These are phyloP conservation scores for Aspergillus nanangensis DNA, from an alignment of 495 filamentous ascomycete genomes.

Conservation along the genomic window DNA sequence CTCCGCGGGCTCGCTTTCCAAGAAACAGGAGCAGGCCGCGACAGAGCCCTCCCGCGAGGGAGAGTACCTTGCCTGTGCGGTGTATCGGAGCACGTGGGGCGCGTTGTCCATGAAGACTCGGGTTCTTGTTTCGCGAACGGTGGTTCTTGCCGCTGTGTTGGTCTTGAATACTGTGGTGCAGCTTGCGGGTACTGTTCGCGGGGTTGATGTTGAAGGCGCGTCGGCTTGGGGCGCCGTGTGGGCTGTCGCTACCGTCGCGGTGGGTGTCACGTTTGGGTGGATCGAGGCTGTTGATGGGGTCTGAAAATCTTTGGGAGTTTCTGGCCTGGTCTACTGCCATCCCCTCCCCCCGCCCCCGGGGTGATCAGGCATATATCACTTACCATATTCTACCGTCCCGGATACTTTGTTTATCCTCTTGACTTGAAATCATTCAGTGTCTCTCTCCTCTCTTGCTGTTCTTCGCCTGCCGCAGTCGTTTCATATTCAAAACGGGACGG, in stretches of 20 bases:
- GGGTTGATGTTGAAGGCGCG: slow-evolving; percentile 63
- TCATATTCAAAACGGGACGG: too few relatives aligned
- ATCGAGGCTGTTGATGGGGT: slow-evolving; percentile 48
- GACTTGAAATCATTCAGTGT: too few relatives aligned
- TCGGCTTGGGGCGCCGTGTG: slow-evolving; percentile 66
- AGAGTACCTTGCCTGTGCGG: slow-evolving; percentile 58
- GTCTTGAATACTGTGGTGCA: slow-evolving; percentile 62
- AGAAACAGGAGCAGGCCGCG: slow-evolving; percentile 35
- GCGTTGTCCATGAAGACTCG: slow-evolving; percentile 58
- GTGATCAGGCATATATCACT: too few relatives aligned
- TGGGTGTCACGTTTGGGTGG: slow-evolving; percentile 58
- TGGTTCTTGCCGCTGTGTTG: slow-evolving; percentile 50
- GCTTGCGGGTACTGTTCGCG: slow-evolving; percentile 55
- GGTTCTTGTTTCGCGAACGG: slow-evolving; percentile 60
- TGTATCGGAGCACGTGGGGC: slow-evolving; percentile 45
- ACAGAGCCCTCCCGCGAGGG: slow-evolving; percentile 48
- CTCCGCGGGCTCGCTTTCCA: slow-evolving; percentile 44
- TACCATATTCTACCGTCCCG: too few relatives aligned
- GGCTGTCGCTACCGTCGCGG: slow-evolving; percentile 54
- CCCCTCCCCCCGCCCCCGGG: too few relatives aligned
- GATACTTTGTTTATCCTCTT: too few relatives aligned
- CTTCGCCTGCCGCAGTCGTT: too few relatives aligned
- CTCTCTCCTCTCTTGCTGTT: too few relatives aligned
- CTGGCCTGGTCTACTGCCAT: slow-evolving; percentile 3
- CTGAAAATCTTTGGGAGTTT: slow-evolving; percentile 11